A percentile compares a stretch with the other conserved stretches of the same genome.
Evolutionary conservation across 495 filamentous ascomycete species (phyloP).

Genomic region (Tuber melanosporum): DNA sequence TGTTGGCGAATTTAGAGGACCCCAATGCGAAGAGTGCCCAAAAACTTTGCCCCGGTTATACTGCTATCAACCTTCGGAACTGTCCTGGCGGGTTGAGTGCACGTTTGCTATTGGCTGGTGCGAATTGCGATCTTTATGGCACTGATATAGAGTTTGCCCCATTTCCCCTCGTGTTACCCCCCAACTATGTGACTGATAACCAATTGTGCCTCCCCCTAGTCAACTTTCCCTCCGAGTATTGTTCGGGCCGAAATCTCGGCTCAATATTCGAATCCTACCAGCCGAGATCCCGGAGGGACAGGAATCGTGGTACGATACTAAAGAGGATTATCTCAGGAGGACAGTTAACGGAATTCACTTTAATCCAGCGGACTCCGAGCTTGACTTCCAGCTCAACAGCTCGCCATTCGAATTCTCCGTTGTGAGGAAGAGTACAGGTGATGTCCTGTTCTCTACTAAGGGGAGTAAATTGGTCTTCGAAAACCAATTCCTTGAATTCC

Average conservation of each 20-base stretch:
- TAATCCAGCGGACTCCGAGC: not conserved
- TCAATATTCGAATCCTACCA: not conserved
- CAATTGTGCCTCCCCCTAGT: not conserved
- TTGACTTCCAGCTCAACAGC: not conserved
- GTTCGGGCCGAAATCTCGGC: not conserved
- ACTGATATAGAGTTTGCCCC: not conserved
- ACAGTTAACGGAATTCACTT: not conserved
- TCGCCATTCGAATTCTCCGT: not conserved
- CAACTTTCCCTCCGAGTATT: not conserved
- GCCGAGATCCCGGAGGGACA: not conserved
- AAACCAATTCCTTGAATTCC: conserved; percentile 66
- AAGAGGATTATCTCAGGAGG: not conserved
- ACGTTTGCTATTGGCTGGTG: not conserved
- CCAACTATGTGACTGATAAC: not conserved
- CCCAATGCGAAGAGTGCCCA: not conserved
- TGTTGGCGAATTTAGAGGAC: not conserved
- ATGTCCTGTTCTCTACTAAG: not conserved
- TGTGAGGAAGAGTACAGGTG: not conserved
- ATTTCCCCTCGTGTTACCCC: not conserved
- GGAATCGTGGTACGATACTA: not conserved
- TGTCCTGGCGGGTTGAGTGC: not conserved
- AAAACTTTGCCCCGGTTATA: not conserved
- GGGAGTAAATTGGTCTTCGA: conserved; percentile 58
- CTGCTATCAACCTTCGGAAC: not conserved
- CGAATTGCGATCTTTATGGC: not conserved